Percentiles rank a stretch among this genome's conserved stretches.
phyloP scores from a whole-genome alignment of 1,139 yeast genomes.

The Candida mesenterica region DNA sequence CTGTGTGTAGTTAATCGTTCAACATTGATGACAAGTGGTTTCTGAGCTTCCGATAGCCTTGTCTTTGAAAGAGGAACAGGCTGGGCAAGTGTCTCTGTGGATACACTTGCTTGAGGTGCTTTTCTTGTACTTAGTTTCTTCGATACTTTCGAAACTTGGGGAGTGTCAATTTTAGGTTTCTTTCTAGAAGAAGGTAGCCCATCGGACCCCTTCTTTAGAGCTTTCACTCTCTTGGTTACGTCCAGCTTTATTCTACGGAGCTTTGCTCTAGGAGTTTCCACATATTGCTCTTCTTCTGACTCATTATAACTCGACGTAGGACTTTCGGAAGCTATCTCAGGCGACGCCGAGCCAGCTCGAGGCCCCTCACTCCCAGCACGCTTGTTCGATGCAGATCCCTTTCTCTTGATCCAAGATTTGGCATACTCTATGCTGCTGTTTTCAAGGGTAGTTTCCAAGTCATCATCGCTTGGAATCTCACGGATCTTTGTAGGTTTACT shows the following conservation, averaged over 20 bases:
- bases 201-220: no score
- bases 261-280: constrained; percentile 9
- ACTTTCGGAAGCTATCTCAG: neutral
- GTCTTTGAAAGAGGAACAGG: constrained; percentile 22
- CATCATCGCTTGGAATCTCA: constrained; percentile 13
- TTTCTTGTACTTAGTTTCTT: no score
- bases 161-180: neutral
- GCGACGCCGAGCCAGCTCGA: no score
- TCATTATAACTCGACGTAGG: neutral
- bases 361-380: no score
- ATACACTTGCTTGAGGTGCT: neutral
- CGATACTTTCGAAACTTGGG: neutral
- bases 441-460: constrained; percentile 9
- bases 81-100: neutral
- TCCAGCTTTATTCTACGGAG: constrained; percentile 7
- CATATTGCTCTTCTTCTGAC: constrained; percentile 1
- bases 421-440: constrained; percentile 13
- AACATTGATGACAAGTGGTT: constrained; percentile 29
- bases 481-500: constrained; percentile 10
- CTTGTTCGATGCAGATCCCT: constrained; percentile 2
- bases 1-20: constrained; percentile 26
- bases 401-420: constrained; percentile 11
- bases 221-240: no score
- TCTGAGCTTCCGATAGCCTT: constrained; percentile 21
- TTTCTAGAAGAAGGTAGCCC: no score